Conservation (phyloP, 2,329 filamentous ascomycete species). For the Plectosphaerella cucumerina region DNA sequence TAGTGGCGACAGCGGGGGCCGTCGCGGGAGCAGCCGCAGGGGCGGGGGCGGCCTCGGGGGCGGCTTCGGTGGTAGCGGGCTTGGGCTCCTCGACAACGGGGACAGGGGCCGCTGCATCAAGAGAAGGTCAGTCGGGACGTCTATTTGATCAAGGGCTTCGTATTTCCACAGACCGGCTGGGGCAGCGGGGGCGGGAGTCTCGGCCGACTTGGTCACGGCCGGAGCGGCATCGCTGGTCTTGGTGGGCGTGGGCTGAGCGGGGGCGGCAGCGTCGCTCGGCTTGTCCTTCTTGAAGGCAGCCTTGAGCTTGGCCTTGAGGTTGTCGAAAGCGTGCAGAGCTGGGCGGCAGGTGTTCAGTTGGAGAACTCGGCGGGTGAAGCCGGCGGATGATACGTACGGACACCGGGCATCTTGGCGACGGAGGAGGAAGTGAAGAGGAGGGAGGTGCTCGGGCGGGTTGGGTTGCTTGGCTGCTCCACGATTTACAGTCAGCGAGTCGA, state of each 20-base stretch:
- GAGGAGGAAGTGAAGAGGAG: slow-evolving; percentile 3
- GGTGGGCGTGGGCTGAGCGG: slow-evolving; percentile 18
- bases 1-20: slow-evolving; percentile 7
- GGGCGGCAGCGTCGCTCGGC: slow-evolving; percentile 23
- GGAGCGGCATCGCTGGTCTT: slow-evolving; percentile 21
- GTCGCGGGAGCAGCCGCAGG: slow-evolving; percentile 11
- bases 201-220: slow-evolving; percentile 19
- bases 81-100: neutral
- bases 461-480: neutral
- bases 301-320: slow-evolving; percentile 52
- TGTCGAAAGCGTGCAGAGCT: slow-evolving; percentile 49
- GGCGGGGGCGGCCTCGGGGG: slow-evolving; percentile 10
- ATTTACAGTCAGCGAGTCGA: too few species aligned
- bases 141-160: neutral
- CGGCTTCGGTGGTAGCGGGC: slow-evolving; percentile 2
- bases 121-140: neutral
- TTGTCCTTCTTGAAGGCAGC: slow-evolving; percentile 41
- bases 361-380: neutral
- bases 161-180: slow-evolving; percentile 2
- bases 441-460: neutral
- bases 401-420: slow-evolving; percentile 42
- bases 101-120: neutral
- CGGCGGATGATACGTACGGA: slow-evolving; percentile 37
- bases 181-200: slow-evolving; percentile 21
- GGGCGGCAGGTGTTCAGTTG: slow-evolving; percentile 12